phyloP scores from a whole-genome alignment of 176 grass and related monocot species.

The Eleusine indica region DNA sequence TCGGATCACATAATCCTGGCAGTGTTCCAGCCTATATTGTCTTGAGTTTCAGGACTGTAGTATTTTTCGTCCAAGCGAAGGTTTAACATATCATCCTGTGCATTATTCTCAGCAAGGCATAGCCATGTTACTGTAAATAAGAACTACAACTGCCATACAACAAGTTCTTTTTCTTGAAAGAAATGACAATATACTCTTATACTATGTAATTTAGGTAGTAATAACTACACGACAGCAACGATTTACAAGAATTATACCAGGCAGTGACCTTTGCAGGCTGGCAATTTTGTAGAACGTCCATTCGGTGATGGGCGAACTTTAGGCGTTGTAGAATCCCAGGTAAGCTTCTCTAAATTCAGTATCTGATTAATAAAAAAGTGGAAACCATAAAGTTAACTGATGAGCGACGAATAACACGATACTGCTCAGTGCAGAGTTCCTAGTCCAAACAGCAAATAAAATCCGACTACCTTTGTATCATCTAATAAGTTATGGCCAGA shows the following conservation, averaged over 20 bases:
- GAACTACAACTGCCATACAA: background rate
- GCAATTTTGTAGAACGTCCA: conserved; percentile 61
- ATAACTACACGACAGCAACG: background rate
- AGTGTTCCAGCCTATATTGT: background rate
- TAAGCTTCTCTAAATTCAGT: conserved; percentile 88
- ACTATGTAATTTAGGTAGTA: too few species aligned
- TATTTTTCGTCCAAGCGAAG: background rate
- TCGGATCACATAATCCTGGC: background rate
- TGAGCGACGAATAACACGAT: conserved; percentile 22
- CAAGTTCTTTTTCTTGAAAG: background rate
- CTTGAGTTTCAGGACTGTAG: background rate
- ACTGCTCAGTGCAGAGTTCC: background rate
- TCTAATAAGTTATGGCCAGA: conserved; percentile 69
- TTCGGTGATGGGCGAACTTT: conserved; percentile 62
- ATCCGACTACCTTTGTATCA: conserved; percentile 72
- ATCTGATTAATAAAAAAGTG: conserved; percentile 59
- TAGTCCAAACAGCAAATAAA: conserved; percentile 18
- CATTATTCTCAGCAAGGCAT: background rate
- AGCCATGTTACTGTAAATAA: background rate
- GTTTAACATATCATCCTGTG: background rate
- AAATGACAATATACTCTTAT: background rate
- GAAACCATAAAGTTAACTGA: conserved; percentile 10
- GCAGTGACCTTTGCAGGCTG: conserved; percentile 93
- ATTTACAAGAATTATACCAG: conserved; percentile 68
- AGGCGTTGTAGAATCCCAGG: conserved; percentile 60